Evolutionary conservation across 164 flowering plant species (phyloP).

Genomic region (Berberis thunbergii): DNA sequence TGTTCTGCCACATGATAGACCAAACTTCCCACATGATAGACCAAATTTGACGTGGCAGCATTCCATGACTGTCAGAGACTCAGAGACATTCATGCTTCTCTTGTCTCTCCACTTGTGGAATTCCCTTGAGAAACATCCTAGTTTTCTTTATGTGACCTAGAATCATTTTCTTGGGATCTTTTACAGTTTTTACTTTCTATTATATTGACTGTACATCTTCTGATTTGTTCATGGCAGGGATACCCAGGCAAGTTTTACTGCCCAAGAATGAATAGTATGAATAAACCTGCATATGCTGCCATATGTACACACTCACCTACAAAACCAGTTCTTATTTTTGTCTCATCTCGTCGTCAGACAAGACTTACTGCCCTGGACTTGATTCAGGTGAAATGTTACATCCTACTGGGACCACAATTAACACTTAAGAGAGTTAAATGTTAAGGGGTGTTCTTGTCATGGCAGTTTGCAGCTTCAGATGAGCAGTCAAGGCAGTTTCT

Average conservation of each 20-base stretch:
- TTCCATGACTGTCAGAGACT: too few species aligned
- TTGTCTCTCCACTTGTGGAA: too few species aligned
- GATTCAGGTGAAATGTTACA: constrained; percentile 61
- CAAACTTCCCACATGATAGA: too few species aligned
- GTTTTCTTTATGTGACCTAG: too few species aligned
- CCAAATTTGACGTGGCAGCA: too few species aligned
- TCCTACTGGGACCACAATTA: neutral
- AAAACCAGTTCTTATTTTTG: constrained; percentile 96
- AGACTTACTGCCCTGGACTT: constrained; percentile 96
- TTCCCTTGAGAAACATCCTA: too few species aligned
- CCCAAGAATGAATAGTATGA: constrained; percentile 99
- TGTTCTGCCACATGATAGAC: too few species aligned
- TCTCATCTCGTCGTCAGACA: constrained; percentile 97
- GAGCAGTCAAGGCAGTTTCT: constrained; percentile 84
- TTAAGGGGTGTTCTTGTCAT: constrained; percentile 11
- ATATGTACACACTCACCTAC: constrained; percentile 95
- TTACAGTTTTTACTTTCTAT: too few species aligned
- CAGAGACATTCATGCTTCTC: too few species aligned
- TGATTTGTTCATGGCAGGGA: constrained; percentile 40
- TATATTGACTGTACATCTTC: neutral
- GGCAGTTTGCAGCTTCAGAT: constrained; percentile 91
- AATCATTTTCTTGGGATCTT: too few species aligned
- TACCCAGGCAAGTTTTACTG: constrained; percentile 97
- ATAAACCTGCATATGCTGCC: constrained; percentile 97
- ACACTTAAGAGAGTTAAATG: neutral